These are phyloP conservation scores for Bauhinia variegata DNA, from an alignment of 306 rosid species.

Conservation along the genomic window DNA sequence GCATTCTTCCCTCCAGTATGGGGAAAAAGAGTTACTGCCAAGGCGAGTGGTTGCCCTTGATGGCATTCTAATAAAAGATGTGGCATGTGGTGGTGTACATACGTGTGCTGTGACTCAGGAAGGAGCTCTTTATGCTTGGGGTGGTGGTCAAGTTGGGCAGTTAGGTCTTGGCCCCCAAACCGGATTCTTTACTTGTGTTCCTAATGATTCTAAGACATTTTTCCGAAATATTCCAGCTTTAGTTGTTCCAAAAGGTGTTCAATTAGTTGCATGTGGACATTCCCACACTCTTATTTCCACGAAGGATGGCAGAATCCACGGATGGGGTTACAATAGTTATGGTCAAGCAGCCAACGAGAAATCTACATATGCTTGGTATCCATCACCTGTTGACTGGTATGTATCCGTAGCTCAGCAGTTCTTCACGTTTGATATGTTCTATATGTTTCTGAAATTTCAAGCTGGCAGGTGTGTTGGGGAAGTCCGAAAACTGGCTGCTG, in stretches of 20 bases:
- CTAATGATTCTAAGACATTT: conserved; percentile 60
- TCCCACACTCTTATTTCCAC: conserved; percentile 78
- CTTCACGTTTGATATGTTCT: conserved; percentile 4
- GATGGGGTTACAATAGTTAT: conserved; percentile 97
- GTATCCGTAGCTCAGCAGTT: conserved; percentile 36
- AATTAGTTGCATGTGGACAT: conserved; percentile 88
- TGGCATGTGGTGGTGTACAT: conserved; percentile 91
- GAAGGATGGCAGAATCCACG: conserved; percentile 84
- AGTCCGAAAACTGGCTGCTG: conserved; percentile 93
- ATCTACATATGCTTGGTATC: conserved; percentile 92
- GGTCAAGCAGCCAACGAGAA: conserved; percentile 97
- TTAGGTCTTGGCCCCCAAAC: conserved; percentile 88
- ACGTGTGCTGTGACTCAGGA: conserved; percentile 77
- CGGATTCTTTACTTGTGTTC: conserved; percentile 74
- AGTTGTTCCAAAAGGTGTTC: conserved; percentile 80
- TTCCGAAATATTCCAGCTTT: conserved; percentile 76
- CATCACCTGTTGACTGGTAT: conserved; percentile 95
- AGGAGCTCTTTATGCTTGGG: conserved; percentile 95
- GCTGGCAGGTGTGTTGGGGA: conserved; percentile 84
- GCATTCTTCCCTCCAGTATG: conserved; percentile 86
- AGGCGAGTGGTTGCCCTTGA: conserved; percentile 90
- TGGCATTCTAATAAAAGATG: conserved; percentile 58
- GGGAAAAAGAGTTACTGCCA: conserved; percentile 83
- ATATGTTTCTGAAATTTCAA: conserved; percentile 33
- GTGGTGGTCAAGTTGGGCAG: conserved; percentile 92